Conservation (phyloP, 345 rosid genomes). For the Jatropha curcas region DNA sequence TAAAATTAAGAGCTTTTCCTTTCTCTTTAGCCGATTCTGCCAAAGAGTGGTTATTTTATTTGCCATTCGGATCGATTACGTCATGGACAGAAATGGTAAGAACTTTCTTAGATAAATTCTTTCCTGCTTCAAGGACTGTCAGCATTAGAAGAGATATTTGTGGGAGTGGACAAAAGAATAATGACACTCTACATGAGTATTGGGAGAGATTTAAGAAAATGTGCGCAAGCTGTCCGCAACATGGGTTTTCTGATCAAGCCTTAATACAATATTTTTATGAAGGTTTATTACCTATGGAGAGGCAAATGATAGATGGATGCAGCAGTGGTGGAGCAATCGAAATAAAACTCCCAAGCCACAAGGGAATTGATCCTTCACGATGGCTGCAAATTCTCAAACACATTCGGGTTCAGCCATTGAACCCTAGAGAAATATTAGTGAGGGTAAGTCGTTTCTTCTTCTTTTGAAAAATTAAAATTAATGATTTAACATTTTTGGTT, state of each 20-base stretch:
- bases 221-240: background rate
- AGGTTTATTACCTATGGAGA: background rate
- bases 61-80: too few species aligned
- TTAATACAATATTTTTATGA: background rate
- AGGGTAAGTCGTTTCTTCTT: background rate
- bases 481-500: background rate
- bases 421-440: background rate
- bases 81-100: background rate
- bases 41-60: background rate
- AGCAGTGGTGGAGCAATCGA: background rate
- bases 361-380: background rate
- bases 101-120: background rate
- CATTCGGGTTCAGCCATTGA: background rate
- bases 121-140: background rate
- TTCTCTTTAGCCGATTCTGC: background rate
- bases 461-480: too few species aligned
- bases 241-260: background rate
- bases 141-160: background rate
- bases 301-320: slow-evolving; percentile 1
- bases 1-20: background rate
- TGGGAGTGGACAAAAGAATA: background rate
- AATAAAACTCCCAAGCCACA: background rate
- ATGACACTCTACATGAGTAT: background rate
- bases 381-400: slow-evolving; percentile 1
- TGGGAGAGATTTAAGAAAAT: too few species aligned